Base-by-base conservation (phyloP, 1,139 yeast species). In the Yamadazyma diospyri region DNA sequence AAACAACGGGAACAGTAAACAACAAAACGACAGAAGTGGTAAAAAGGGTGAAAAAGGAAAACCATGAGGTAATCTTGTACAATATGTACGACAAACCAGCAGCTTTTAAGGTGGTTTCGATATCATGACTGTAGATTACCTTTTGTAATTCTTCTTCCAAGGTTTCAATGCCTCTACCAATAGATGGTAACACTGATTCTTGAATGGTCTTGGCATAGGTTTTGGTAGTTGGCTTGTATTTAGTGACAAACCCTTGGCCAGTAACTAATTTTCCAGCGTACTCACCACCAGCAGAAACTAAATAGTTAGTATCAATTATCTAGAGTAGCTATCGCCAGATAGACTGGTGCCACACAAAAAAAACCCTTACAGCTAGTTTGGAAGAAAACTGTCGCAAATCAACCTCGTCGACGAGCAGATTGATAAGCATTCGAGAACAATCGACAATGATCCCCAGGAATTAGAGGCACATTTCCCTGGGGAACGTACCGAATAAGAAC, bases 1-100 rank as follows among this genome's bases (percentile, higher is more conserved):
- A 92, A 44, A 84, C 52, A 21, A 76, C 76, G 40, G 98, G 97
- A 32, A 76, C 63, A 30, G 94, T 64, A 72, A 92, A 92, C 14
- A 84, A 72, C 22, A 70, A 57, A 34, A 86, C 60, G 36, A 83
- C 76, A 28, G 76, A 59, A 32, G 74, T 51, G 45, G 83, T 64
- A 26, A 78, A 51, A 49, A 89, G 63, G 24, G 82, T 69, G 74
- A 82, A 84, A 40, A 89, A 59, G 16, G 95, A 76, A 56, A 89
- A 69, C 75, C 79, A 70, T 25, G 86, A 78, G 45, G 95, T 84
- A 51, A 89, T 64, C 59, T 79, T 74, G 71, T 78, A 86, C 42
- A 79, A 61, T 36, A 81, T 56, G 58, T 75, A 86, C 18, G 83
- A 65, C 25, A 66, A 53, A 48, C 81, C 78, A 34, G 89, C 87